Base-by-base conservation (phyloP, 108 stramenopile genomes). In the Hondaea fermentalgiana region DNA sequence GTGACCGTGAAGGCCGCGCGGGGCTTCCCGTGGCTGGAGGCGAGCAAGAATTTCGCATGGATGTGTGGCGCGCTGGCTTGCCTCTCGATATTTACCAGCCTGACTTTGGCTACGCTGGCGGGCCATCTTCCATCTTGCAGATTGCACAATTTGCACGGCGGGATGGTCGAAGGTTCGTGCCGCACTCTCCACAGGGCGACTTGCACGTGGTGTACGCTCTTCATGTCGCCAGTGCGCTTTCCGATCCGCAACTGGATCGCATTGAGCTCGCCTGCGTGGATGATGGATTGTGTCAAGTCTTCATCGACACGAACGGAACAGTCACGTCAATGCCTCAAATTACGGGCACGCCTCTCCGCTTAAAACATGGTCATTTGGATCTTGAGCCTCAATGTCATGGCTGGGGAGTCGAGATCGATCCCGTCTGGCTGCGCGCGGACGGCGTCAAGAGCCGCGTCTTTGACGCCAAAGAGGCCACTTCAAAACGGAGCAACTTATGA, bases 121-220 rank as follows among this genome's bases (percentile, higher is more conserved):
- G 76, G 3, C 45, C 76, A 6, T 53, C 49, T 6, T 53, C 51
- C 12, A 53, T 53, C 16, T 23, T 53, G 28, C 45, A 53, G 16
- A 83, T 83, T 53, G 76, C 76, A 6, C 6, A 83, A 17, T 53
- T 19, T 23, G 76, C 76, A 6, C 19, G 28, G 28, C 76, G 45
- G 2, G 49, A 53, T 23, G 49, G 76, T 12, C 45, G 51, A 23
- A 21, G 76, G 3, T 83, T 83, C 4, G 28, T 83, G 8, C 76
- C 76, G n/a, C 76, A 83, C 51, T 83, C 76, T 53, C 76, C 76
- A 53, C 76, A 83, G 28, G 76, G 76, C 25, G 76, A 83, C 23
- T 53, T 83, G 76, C 76, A 83, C 76, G 51, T 83, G 16, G 23
- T 83, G 44, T 83, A 53, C 51, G 76, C 76, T 47, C 23, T 83